Percentiles rank a stretch among this genome's conserved stretches.
Evolutionary conservation across 2,329 filamentous ascomycete species (phyloP).

Genomic region (Colletotrichum zoysiae): DNA sequence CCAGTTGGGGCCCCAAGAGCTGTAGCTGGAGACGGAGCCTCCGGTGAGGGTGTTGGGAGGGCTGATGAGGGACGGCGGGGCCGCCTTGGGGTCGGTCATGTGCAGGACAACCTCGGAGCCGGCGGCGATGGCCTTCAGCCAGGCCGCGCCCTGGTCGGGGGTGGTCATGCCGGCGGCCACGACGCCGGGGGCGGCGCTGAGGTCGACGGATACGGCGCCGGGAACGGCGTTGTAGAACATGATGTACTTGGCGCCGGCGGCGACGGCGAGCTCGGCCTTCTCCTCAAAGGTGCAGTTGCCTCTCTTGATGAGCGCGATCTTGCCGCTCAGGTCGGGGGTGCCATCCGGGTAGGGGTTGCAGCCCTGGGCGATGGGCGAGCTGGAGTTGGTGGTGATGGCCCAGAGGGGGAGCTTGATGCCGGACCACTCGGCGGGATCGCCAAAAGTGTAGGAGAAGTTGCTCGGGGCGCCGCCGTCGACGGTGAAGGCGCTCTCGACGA

Average conservation of each 20-base stretch:
- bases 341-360: conserved; percentile 65
- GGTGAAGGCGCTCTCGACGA: conserved; percentile 57
- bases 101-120: conserved; percentile 59
- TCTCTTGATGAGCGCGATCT: conserved; percentile 71
- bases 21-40: conserved; percentile 65
- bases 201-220: conserved; percentile 52
- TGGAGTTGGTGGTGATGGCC: conserved; percentile 61
- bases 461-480: conserved; percentile 51
- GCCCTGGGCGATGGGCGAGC: conserved; percentile 60
- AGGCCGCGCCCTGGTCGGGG: conserved; percentile 56
- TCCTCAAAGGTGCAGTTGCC: conserved; percentile 68
- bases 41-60: conserved; percentile 58
- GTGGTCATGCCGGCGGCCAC: conserved; percentile 57
- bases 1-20: conserved; percentile 72
- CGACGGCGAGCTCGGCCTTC: conserved; percentile 66
- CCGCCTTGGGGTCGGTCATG: conserved; percentile 57
- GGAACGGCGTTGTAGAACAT: conserved; percentile 70
- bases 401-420: conserved; percentile 63
- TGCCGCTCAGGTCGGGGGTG: conserved; percentile 68
- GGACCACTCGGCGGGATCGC: conserved; percentile 57
- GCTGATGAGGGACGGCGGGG: conserved; percentile 51
- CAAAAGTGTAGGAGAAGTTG: conserved; percentile 59
- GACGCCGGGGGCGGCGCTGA: conserved; percentile 49
- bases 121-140: conserved; percentile 57
- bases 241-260: conserved; percentile 70